Evolutionary conservation across 1,284 basidiomycete genomes (phyloP).

Genomic region (Tilletia setariae): DNA sequence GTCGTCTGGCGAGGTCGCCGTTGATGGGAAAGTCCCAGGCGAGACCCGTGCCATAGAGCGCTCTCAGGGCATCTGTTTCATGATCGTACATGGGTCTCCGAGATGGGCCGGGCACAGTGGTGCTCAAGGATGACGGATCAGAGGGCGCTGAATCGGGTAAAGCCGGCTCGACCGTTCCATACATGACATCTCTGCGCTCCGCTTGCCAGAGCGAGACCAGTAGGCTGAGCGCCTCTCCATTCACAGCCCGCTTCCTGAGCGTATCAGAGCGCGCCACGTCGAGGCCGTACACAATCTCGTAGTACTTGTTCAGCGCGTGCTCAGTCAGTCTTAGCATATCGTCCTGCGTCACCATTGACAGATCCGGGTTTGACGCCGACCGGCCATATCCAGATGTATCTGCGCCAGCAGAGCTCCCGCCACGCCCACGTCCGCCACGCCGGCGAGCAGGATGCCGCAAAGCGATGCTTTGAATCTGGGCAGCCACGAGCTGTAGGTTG

Average conservation of each 20-base stretch:
- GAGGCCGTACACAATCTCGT: conserved; percentile 4
- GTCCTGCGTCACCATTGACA: not conserved
- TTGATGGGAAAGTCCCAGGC: conserved; percentile 13
- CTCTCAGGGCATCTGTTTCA: not conserved
- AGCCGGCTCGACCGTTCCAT: not conserved
- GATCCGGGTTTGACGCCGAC: too few relatives aligned
- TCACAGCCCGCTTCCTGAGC: not conserved
- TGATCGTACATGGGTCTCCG: not conserved
- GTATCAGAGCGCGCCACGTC: not conserved
- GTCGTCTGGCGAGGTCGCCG: not conserved
- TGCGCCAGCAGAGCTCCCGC: not conserved
- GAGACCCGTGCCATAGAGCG: not conserved
- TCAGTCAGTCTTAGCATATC: not conserved
- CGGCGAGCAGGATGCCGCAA: not conserved
- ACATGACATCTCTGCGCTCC: not conserved
- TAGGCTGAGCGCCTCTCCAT: conserved; percentile 1
- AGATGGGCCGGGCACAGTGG: not conserved
- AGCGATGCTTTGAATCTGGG: not conserved
- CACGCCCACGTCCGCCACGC: conserved; percentile 2
- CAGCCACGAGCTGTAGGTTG: not conserved
- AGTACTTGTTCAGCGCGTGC: not conserved
- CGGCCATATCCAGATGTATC: too few relatives aligned
- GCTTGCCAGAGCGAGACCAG: conserved; percentile 3
- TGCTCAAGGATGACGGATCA: not conserved
- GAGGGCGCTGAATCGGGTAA: not conserved